Conservation (phyloP, 139 green algal species). For the Chlamydomonas eustigma region DNA sequence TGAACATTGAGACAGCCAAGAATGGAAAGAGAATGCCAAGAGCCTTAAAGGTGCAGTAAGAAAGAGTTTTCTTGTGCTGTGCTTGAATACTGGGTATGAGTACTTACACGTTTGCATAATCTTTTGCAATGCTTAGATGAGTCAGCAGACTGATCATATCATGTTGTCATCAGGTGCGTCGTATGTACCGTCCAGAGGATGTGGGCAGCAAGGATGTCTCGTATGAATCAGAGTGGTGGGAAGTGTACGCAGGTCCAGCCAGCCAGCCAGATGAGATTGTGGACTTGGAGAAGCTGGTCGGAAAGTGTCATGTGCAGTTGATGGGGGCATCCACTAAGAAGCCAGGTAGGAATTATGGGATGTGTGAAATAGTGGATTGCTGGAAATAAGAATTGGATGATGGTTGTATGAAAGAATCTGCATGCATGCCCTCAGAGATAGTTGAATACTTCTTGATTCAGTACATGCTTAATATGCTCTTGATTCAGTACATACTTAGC, state of each 20-base stretch:
- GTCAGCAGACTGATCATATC: too few relatives aligned
- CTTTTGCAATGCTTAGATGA: too few relatives aligned
- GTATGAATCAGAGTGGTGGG: constrained; percentile 67
- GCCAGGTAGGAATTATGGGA: background rate
- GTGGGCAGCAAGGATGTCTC: constrained; percentile 56
- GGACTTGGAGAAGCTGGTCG: constrained; percentile 16
- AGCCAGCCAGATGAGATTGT: background rate
- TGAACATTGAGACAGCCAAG: background rate
- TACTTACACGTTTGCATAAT: too few relatives aligned
- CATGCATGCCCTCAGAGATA: too few relatives aligned
- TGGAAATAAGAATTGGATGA: background rate
- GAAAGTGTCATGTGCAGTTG: constrained; percentile 24
- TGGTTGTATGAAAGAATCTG: too few relatives aligned
- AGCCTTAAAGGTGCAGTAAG: background rate
- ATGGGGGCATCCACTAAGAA: background rate
- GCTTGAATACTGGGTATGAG: too few relatives aligned
- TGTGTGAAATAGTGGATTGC: too few relatives aligned
- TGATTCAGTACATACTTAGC: too few relatives aligned
- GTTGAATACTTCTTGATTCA: too few relatives aligned
- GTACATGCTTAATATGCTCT: too few relatives aligned
- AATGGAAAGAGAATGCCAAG: background rate
- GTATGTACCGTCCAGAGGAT: constrained; percentile 92
- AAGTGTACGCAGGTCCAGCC: constrained; percentile 56
- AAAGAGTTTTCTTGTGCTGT: too few relatives aligned
- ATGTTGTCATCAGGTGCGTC: too few relatives aligned